Evolutionary conservation across 345 rosid species (phyloP), one percentile per base, ranked within the genome.

Genomic region (Moringa oleifera): DNA sequence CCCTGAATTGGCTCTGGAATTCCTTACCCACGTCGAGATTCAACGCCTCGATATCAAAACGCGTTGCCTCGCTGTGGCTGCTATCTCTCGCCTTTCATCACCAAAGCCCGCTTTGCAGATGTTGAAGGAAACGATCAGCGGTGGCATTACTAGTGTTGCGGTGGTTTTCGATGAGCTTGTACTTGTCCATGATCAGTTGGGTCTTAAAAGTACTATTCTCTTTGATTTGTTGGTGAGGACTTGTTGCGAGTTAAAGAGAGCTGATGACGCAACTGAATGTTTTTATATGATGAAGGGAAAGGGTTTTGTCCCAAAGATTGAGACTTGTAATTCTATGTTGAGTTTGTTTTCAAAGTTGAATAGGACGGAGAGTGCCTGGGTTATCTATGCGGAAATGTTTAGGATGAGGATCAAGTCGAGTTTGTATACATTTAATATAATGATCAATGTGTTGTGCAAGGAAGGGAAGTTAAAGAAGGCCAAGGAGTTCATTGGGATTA

Each of bases 311-410:
- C 95, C 96, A 0, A 86, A 73, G 73, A 79, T 64, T 28, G 91
- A 89, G 64, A 84, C 93, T 52, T 92, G 93, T 66, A 92, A 92
- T 60, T 62, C 50, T 49, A 73, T 84, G 78, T 63, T 94, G 74
- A 86, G 83, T 73, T 59, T 82, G 76, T 77, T 85, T 25, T 59
- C 85, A 63, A 90, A 65, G 75, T 73, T 82, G 79, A 82, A 81
- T 61, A 65, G 75, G 57, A 76, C 74, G 9, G 85, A 85, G 72
- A 61, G 51, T 0, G 95, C 91, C 0, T 86, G 99, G 99, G 83
- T 86, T 70, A 65, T 90, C 71, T 90, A 85, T 61, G 97, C 99
- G n/a, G 94, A 94, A 76, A 90, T 94, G 97, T 90, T 79, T 59
- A 83, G 85, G 78, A 74, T 83, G 88, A 78, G 79, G 84, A 83